phyloP scores from a whole-genome alignment of 129 eudicot genomes.

The Cynara cardunculus region DNA sequence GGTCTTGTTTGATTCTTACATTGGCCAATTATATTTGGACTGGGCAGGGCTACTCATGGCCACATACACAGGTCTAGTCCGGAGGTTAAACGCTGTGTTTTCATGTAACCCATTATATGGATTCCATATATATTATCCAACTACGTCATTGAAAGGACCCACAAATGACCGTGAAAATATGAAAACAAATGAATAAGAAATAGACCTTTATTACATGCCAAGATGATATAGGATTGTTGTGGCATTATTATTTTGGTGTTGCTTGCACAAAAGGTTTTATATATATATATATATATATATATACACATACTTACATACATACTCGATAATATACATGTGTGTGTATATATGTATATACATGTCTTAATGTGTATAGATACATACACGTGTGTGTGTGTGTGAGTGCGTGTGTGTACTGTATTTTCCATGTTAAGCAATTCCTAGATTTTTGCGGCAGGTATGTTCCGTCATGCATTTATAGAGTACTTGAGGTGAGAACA shows the following conservation, averaged over 20 bases:
- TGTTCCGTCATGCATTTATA: background rate
- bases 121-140: background rate
- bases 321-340: background rate
- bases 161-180: background rate
- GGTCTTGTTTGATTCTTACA: background rate
- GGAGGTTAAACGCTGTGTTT: background rate
- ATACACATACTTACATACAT: background rate
- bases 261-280: background rate
- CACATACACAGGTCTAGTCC: background rate
- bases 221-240: background rate
- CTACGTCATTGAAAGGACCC: background rate
- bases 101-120: background rate
- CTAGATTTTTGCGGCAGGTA: background rate
- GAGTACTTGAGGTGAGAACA: background rate
- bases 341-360: too few relatives aligned
- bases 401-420: background rate
- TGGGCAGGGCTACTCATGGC: background rate
- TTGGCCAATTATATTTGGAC: background rate
- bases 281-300: too few relatives aligned
- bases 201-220: background rate
- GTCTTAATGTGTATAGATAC: too few relatives aligned
- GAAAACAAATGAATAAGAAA: background rate
- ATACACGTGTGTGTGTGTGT: too few relatives aligned
- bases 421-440: background rate
- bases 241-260: background rate